Percentiles rank a stretch among this genome's conserved stretches.
These are phyloP conservation scores for Arthrobotrys megalospora DNA, from an alignment of 2,329 filamentous ascomycete genomes.

Conservation along the genomic window DNA sequence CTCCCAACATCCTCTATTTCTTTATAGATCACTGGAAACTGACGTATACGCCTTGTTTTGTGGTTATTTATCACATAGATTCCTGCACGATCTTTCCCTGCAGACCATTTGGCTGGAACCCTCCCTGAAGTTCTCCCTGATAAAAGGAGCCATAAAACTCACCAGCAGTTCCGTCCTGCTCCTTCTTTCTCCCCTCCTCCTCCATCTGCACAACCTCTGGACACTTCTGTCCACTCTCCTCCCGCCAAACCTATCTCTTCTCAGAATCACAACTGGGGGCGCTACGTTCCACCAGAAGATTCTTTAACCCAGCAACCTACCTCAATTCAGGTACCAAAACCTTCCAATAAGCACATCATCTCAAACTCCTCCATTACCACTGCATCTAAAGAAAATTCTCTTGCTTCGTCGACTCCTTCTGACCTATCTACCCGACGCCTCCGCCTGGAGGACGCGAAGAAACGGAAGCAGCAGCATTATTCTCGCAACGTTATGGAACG, in stretches of 20 bases:
- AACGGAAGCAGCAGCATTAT: constrained; percentile 21
- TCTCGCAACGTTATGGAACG: constrained; percentile 7
- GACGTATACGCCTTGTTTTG: not conserved
- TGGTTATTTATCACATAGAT: constrained; percentile 8
- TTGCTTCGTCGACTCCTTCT: constrained; percentile 1
- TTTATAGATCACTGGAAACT: not conserved
- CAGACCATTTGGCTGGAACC: constrained; percentile 4
- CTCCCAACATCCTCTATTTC: not conserved
- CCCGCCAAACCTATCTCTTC: constrained; percentile 28
- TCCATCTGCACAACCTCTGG: constrained; percentile 8
- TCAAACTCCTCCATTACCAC: not conserved
- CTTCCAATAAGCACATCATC: not conserved
- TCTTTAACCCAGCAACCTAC: not conserved
- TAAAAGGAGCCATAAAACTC: not conserved
- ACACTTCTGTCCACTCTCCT: constrained; percentile 28
- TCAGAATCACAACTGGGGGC: constrained; percentile 54
- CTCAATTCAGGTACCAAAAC: constrained; percentile 7
- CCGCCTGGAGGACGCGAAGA: constrained; percentile 26
- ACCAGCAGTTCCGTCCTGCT: not conserved
- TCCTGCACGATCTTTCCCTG: constrained; percentile 12
- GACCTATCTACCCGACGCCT: not conserved
- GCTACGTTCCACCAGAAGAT: constrained; percentile 13
- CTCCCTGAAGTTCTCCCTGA: constrained; percentile 1
- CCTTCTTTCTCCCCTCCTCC: not conserved
- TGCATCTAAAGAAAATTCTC: not conserved